Evolutionary conservation across 1,284 basidiomycete genomes (phyloP), one percentile per base, ranked within the genome.

Genomic region (Pascua guehoae): DNA sequence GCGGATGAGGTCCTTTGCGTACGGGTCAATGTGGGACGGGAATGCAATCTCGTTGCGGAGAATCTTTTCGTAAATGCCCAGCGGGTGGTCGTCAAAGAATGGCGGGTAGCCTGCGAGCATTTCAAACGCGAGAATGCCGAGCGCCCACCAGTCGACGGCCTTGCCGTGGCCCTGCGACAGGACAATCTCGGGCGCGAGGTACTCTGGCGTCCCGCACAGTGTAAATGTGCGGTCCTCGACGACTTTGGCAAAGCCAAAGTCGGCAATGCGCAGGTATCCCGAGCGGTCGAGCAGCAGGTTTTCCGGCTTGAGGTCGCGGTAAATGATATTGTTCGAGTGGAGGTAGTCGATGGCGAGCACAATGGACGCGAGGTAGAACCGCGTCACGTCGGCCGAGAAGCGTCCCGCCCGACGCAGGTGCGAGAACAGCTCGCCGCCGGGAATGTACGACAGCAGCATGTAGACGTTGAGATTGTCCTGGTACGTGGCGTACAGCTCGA

Each of bases 391-490:
- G 11, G 78, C 71, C 0, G 80, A 77, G 69, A 82, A 82, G 12
- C 78, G 69, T 12, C 76, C 76, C 3, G 77, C 76, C 49, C 77
- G 64, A 40, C 80, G 73, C 15, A 81, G 66, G 51, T 81, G 79
- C 5, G 79, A 80, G 65, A 82, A 82, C 16, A 82, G 67, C 61
- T 82, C 81, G 53, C 81, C 81, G 9, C 81, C 81, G 3, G 79
- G 78, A 7, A 81, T 77, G 58, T 81, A 82, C 8, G 80, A 80
- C 46, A 82, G 69, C 44, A 82, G 66, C 79, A 82, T 81, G 71
- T 82, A 82, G 44, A 81, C 78, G 65, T 81, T 82, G 46, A 78
- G 69, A 58, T 74, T 71, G 66, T 82, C 81, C 63, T 82, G 77
- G 60, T 75, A 75, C n/a, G 75, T 77, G 12, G 71, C 65, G 58